Evolutionary conservation across 495 filamentous ascomycete species (phyloP), one percentile per base, ranked within the genome.

Genomic region (Chaetomium cochliodes): DNA sequence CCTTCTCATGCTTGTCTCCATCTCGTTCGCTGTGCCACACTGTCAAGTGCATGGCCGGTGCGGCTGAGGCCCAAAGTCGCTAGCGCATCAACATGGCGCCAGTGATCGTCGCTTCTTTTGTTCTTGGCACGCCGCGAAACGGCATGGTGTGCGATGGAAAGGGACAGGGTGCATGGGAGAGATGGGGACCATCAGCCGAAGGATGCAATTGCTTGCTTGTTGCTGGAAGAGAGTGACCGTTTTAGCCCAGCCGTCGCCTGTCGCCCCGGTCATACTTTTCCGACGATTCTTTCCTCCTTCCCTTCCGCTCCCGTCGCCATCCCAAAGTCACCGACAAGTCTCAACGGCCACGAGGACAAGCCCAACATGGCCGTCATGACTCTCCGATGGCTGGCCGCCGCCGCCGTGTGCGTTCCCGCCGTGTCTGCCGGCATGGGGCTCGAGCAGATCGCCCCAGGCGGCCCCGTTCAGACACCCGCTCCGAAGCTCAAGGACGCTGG

Each of bases 341-440:
- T n/a, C 20, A 37, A 61, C 47, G 49, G 59, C 47, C 50, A 22
- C 6, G 18, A 26, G 46, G 37, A 30, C 46, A 41, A 51, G 22
- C 28, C 51, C 39, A 57, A 23, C 39, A 67, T 67, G 65, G 61
- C 65, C 30, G 50, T 60, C 50, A 46, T 49, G 16, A 64, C 28
- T 53, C 65, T 67, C 26, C 28, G 28, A 11, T 53, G 60, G 60
- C 50, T 67, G 23, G 60, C 37, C 44, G 65, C 65, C 57, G 55
- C 23, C 49, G 53, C 61, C 41, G 65, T 41, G 15, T 60, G 49
- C 47, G 56, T 67, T 18, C 65, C 65, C 42, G 55, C 56, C 57
- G 65, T 60, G 26, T 46, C 61, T 49, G 60, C 65, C 23, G 47
- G 39, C 54, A 16, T 63, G 42, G 60, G 47, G 6, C 55, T 46